Evolutionary conservation across 768 basidiomycete genomes (phyloP).

Genomic region (Tricholoma furcatifolium): DNA sequence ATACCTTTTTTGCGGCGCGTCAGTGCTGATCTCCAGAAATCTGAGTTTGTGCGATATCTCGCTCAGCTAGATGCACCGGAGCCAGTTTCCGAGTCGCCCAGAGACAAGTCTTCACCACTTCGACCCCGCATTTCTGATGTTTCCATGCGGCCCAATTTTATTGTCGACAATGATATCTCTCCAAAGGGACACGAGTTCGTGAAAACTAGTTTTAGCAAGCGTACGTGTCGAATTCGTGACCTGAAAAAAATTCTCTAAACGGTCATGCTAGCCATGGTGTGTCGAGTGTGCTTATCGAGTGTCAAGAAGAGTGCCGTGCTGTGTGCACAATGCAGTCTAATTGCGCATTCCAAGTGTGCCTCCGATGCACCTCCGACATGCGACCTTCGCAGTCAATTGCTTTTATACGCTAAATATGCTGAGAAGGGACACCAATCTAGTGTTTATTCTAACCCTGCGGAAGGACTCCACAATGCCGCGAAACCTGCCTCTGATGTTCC

Average conservation of each 20-base stretch:
- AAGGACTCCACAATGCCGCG: slow-evolving; percentile 39
- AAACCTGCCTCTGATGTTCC: slow-evolving; percentile 58
- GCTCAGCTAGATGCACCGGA: slow-evolving; percentile 42
- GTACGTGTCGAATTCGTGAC: slow-evolving; percentile 29
- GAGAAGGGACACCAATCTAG: slow-evolving; percentile 59
- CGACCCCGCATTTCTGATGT: slow-evolving; percentile 39
- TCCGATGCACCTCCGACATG: slow-evolving; percentile 75
- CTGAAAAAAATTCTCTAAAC: background rate
- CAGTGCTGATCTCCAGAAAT: slow-evolving; percentile 80
- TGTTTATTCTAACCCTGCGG: slow-evolving; percentile 52
- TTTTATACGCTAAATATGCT: slow-evolving; percentile 76
- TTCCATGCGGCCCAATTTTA: slow-evolving; percentile 32
- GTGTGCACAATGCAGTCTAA: slow-evolving; percentile 87
- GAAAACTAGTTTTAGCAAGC: slow-evolving; percentile 90
- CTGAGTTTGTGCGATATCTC: slow-evolving; percentile 57
- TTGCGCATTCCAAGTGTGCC: slow-evolving; percentile 80
- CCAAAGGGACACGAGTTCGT: slow-evolving; percentile 81
- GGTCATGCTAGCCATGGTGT: slow-evolving; percentile 66
- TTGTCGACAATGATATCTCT: slow-evolving; percentile 49
- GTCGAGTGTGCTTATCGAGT: slow-evolving; percentile 75
- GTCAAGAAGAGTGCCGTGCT: slow-evolving; percentile 88
- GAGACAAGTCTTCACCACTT: slow-evolving; percentile 33
- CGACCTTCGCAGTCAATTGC: slow-evolving; percentile 78
- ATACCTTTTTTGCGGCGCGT: slow-evolving; percentile 93
- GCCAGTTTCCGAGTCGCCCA: slow-evolving; percentile 32